These are phyloP conservation scores for Chlorella sp. DNA, from an alignment of 139 green algal species.

Conservation along the genomic window DNA sequence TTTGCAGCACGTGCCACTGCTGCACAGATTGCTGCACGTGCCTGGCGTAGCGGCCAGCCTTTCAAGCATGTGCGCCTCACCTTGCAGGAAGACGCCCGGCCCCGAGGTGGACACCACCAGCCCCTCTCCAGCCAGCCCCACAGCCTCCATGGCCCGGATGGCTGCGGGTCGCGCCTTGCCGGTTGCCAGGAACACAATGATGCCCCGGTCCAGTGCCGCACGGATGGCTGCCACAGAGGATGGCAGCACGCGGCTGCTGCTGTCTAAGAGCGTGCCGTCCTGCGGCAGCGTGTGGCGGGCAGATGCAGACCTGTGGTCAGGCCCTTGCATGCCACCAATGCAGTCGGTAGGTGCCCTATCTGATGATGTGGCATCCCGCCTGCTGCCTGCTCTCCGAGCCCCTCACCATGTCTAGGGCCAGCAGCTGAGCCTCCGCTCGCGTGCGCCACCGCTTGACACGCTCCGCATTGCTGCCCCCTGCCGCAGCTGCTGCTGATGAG, in stretches of 20 bases:
- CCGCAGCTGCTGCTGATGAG: neutral
- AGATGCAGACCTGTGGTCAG: no score
- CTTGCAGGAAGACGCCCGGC: slow-evolving; percentile 93
- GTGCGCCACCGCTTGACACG: slow-evolving; percentile 26
- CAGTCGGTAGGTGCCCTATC: neutral
- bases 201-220: slow-evolving; percentile 64
- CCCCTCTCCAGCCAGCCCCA: slow-evolving; percentile 70
- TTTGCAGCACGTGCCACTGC: no score
- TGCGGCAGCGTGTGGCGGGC: neutral
- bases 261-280: slow-evolving; percentile 82
- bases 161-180: slow-evolving; percentile 95
- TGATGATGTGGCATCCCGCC: no score
- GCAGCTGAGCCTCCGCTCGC: slow-evolving; percentile 43
- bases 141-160: slow-evolving; percentile 62
- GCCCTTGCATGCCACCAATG: no score
- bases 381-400: neutral
- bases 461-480: neutral
- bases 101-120: slow-evolving; percentile 66
- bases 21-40: no score
- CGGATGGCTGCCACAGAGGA: slow-evolving; percentile 73
- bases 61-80: no score
- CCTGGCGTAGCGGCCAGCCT: no score
- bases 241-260: slow-evolving; percentile 65
- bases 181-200: slow-evolving; percentile 90
- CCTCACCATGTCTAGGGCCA: slow-evolving; percentile 80